Evolutionary conservation across 352 stramenopile genomes (phyloP).

Genomic region (Globisporangium parvum): DNA sequence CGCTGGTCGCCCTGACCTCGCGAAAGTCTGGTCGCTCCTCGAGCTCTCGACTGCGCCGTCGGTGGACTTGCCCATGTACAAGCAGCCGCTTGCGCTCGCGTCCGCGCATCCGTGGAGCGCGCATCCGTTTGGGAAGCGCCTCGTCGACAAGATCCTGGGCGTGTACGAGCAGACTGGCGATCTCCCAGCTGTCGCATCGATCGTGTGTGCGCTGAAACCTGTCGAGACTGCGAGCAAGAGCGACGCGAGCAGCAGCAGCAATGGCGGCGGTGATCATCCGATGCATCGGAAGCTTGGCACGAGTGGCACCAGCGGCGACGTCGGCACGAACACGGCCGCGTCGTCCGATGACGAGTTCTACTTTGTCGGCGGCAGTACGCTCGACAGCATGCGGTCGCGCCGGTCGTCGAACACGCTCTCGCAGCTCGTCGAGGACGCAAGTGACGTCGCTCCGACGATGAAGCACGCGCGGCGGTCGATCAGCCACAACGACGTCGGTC

Average conservation of each 20-base stretch:
- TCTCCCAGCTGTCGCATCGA: constrained; percentile 66
- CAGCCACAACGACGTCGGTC: constrained; percentile 52
- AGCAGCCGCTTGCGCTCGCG: constrained; percentile 18
- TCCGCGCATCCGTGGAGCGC: constrained; percentile 68
- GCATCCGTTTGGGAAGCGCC: constrained; percentile 69
- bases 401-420: constrained; percentile 35
- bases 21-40: constrained; percentile 77
- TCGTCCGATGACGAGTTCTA: constrained; percentile 18
- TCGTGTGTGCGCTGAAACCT: constrained; percentile 62
- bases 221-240: constrained; percentile 17
- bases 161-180: constrained; percentile 82
- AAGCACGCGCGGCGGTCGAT: constrained; percentile 42
- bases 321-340: constrained; percentile 3
- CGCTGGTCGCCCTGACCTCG: constrained; percentile 58
- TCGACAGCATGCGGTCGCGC: constrained; percentile 11
- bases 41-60: constrained; percentile 55
- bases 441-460: constrained; percentile 45
- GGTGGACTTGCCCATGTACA: constrained; percentile 46
- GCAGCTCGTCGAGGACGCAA: constrained; percentile 22
- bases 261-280: neutral
- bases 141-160: constrained; percentile 68
- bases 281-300: neutral
- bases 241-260: neutral
- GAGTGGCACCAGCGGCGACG: neutral
- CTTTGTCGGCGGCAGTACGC: constrained; percentile 5